These are phyloP conservation scores for Melocanna baccifera DNA, from an alignment of 176 grass and related monocot species.

Conservation along the genomic window DNA sequence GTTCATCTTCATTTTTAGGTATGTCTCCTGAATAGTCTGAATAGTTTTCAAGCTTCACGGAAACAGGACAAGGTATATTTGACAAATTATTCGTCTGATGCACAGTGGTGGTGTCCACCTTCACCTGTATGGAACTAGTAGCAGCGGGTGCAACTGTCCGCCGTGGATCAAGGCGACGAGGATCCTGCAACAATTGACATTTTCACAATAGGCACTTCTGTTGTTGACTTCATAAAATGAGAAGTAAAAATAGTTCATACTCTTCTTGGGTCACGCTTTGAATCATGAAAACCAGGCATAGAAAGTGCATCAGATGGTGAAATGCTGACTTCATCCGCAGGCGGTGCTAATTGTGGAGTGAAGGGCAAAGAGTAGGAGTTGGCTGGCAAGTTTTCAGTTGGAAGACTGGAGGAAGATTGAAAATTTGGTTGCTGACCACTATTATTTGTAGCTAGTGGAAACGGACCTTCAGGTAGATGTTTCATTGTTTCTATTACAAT, in stretches of 20 bases:
- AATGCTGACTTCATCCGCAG: slow-evolving; percentile 37
- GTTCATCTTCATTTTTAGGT: slow-evolving; percentile 34
- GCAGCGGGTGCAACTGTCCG: slow-evolving; percentile 45
- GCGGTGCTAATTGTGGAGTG: slow-evolving; percentile 18
- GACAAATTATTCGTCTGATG: slow-evolving; percentile 37
- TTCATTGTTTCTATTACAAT: slow-evolving; percentile 99
- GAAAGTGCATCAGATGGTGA: slow-evolving; percentile 38
- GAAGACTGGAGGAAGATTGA: slow-evolving; percentile 33
- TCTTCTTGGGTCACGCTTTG: slow-evolving; percentile 91
- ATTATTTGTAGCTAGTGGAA: slow-evolving; percentile 26
- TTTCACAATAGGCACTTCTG: slow-evolving; percentile 34
- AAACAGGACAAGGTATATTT: slow-evolving; percentile 40
- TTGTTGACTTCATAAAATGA: slow-evolving; percentile 34
- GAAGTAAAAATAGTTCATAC: slow-evolving; percentile 53
- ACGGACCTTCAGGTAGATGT: slow-evolving; percentile 53
- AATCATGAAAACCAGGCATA: slow-evolving; percentile 48
- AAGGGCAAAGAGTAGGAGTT: slow-evolving; percentile 23
- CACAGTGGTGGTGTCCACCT: slow-evolving; percentile 36
- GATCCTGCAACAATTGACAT: slow-evolving; percentile 67
- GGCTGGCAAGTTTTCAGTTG: slow-evolving; percentile 29
- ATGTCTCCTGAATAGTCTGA: slow-evolving; percentile 35
- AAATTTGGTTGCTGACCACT: slow-evolving; percentile 27
- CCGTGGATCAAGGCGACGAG: slow-evolving; percentile 96
- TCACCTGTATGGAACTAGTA: slow-evolving; percentile 37
- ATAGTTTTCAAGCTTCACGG: slow-evolving; percentile 41